Evolutionary conservation across 768 basidiomycete genomes (phyloP), one percentile per base, ranked within the genome.

Genomic region (Phylloporus arenicola): DNA sequence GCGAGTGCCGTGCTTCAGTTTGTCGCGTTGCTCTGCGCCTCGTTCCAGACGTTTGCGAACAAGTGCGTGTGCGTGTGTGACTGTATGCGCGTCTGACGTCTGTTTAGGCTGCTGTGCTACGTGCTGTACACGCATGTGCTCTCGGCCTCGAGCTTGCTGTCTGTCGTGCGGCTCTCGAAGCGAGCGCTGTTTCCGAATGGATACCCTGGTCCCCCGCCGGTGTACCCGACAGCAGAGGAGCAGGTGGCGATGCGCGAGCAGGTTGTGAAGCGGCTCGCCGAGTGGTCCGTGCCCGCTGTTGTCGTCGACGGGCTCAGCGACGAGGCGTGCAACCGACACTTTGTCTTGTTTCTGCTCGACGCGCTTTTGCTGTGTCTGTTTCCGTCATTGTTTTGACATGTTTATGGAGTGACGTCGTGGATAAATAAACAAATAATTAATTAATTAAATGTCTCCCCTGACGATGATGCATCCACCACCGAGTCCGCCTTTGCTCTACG

Each of bases 111-210:
- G 53, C 71, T 94, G 24, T 84, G 83, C 0, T 79, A 87, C 61
- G 59, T 89, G 43, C 69, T 96, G 43, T 74, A 76, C 54, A 72
- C 72, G 0, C 68, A 76, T 17, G 69, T 86, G 48, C 72, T 80
- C 22, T 76, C 81, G 1, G 71, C 80, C 6, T 53, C 71, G 6
- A 76, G 78, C 44, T 64, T 89, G 22, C 73, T 84, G 17, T 72
- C 71, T 29, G 64, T 78, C 24, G 71, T 83, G 33, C 77, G 80
- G 33, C 61, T 75, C 5, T 69, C 82, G 13, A 90, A 88, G 58
- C 76, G 76, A 9, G 77, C 84, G 8, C 74, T 98, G 24, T 98
- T 95, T 63, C 94, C 95, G 4, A 83, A 83, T 54, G 94, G 95
- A 13, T 91, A 90, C 68, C 92, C 92, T 1, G 88, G 79, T 0